Percentiles rank a stretch among this genome's conserved stretches.
Evolutionary conservation across 805 yeast genomes (phyloP).

Genomic region (Saccharomyces cerevisiae): DNA sequence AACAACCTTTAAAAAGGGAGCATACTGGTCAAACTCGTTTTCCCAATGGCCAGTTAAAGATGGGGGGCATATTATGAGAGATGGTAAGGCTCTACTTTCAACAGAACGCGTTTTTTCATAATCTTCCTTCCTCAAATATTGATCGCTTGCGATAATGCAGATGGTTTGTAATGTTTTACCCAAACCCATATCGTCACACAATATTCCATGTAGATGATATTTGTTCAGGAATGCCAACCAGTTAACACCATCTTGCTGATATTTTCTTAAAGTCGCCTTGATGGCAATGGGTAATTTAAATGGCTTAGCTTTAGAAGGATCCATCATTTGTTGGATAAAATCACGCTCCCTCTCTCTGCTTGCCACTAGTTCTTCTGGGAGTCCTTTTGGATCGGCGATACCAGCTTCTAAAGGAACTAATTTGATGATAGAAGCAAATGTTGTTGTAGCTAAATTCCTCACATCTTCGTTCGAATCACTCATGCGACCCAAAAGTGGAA

Average conservation of each 20-base stretch:
- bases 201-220: conserved; percentile 91
- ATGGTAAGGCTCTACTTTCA: conserved; percentile 70
- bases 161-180: conserved; percentile 96
- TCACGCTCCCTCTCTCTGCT: conserved; percentile 93
- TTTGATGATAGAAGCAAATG: conserved; percentile 93
- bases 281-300: conserved; percentile 85
- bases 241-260: conserved; percentile 97
- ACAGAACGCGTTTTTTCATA: conserved; percentile 47
- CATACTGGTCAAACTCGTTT: conserved; percentile 82
- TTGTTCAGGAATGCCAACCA: conserved; percentile 95
- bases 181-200: conserved; percentile 99
- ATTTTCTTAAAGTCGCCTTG: conserved; percentile 84
- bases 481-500: conserved; percentile 95
- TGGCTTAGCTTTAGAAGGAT: conserved; percentile 80
- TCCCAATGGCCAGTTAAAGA: conserved; percentile 99
- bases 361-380: conserved; percentile 72
- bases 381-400: conserved; percentile 86
- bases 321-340: conserved; percentile 96
- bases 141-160: conserved; percentile 95
- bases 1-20: conserved; percentile 74
- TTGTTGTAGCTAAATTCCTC: conserved; percentile 85
- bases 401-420: conserved; percentile 96
- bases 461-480: conserved; percentile 87
- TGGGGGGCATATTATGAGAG: conserved; percentile 91
- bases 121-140: conserved; percentile 70